A percentile compares a stretch with the other conserved stretches of the same genome.
Evolutionary conservation across 805 yeast species (phyloP).

Genomic region (Myxozyma geophila): DNA sequence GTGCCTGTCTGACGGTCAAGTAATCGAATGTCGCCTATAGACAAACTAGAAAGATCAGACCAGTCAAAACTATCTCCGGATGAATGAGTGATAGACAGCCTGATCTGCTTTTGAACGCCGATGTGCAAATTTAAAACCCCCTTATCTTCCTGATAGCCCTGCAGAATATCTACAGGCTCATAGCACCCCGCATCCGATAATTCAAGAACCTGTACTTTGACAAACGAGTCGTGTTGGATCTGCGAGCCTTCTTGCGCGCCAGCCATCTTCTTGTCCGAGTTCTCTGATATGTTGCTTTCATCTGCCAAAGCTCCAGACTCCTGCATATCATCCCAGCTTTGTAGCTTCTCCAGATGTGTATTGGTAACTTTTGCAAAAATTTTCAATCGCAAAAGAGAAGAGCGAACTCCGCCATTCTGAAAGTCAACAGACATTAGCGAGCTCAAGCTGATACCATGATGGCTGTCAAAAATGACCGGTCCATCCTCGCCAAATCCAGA

Average conservation of each 20-base stretch:
- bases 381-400: conserved; percentile 21
- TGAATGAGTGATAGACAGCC: conserved; percentile 28
- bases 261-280: background rate
- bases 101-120: conserved; percentile 34
- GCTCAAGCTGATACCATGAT: conserved; percentile 21
- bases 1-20: conserved; percentile 11
- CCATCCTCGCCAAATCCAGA: conserved; percentile 33
- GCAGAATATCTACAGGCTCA: conserved; percentile 30
- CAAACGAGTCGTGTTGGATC: conserved; percentile 32
- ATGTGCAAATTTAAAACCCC: conserved; percentile 23
- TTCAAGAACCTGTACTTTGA: conserved; percentile 30
- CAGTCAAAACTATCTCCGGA: conserved; percentile 36
- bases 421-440: background rate
- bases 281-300: background rate
- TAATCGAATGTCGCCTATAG: conserved; percentile 18
- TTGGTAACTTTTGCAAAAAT: conserved; percentile 31
- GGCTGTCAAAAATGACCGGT: conserved; percentile 28
- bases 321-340: conserved; percentile 40
- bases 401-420: background rate
- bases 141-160: conserved; percentile 19
- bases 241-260: background rate
- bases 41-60: conserved; percentile 23
- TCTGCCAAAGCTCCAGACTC: conserved; percentile 5
- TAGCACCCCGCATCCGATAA: conserved; percentile 29
- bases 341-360: conserved; percentile 36